Conservation (phyloP, 2,329 filamentous ascomycete genomes). For the Elsinoe fawcettii region DNA sequence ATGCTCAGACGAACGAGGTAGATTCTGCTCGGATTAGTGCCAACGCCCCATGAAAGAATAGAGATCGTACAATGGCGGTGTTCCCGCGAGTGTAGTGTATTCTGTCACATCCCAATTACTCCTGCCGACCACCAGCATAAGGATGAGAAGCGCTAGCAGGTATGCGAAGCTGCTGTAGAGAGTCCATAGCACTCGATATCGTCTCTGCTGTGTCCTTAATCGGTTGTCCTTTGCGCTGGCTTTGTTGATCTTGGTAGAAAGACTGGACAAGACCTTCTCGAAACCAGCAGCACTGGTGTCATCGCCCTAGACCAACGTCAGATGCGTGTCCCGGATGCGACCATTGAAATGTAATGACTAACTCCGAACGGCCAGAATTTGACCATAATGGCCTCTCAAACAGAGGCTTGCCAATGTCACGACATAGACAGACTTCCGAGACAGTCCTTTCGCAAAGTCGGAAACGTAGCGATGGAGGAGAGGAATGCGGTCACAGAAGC, state of each 20-base stretch:
- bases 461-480: background rate
- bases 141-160: constrained; percentile 73
- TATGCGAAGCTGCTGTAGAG: constrained; percentile 88
- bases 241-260: constrained; percentile 74
- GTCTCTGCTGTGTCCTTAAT: constrained; percentile 63
- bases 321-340: background rate
- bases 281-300: constrained; percentile 82
- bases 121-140: constrained; percentile 78
- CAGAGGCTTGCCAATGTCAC: background rate
- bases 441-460: too few species aligned
- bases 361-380: constrained; percentile 83
- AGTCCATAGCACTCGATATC: constrained; percentile 77
- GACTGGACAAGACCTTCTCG: constrained; percentile 76
- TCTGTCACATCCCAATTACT: constrained; percentile 68
- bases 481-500: background rate
- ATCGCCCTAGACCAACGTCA: constrained; percentile 51
- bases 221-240: constrained; percentile 66
- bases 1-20: constrained; percentile 62
- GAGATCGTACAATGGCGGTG: constrained; percentile 48
- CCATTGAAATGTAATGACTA: constrained; percentile 24
- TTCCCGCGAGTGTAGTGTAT: constrained; percentile 69
- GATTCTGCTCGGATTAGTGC: constrained; percentile 48
- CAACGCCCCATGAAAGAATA: constrained; percentile 35
- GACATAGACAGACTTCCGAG: background rate
- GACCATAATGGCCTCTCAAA: constrained; percentile 54